A percentile compares a stretch with the other conserved stretches of the same genome.
These are phyloP conservation scores for Cyberlindnera euphorbiiphila DNA, from an alignment of 805 yeast species.

Conservation along the genomic window DNA sequence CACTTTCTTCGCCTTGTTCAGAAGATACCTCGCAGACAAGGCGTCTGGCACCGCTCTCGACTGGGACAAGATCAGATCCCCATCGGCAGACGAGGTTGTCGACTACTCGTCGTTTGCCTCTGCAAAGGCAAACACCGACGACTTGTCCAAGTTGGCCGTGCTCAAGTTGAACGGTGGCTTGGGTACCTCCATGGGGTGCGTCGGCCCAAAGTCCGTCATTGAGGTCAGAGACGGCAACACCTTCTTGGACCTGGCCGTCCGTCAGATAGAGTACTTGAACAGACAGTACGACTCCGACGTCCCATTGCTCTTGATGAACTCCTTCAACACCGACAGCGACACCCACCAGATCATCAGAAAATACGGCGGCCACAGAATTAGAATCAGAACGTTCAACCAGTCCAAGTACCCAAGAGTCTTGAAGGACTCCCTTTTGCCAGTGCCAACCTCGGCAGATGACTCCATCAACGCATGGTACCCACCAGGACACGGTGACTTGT, in stretches of 20 bases:
- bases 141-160: conserved; percentile 82
- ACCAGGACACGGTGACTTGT: conserved; percentile 99
- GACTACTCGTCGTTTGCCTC: conserved; percentile 54
- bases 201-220: conserved; percentile 96
- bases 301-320: conserved; percentile 95
- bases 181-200: conserved; percentile 99
- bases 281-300: conserved; percentile 88
- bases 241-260: conserved; percentile 89
- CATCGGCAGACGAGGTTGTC: conserved; percentile 84
- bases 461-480: conserved; percentile 92
- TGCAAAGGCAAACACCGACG: conserved; percentile 34
- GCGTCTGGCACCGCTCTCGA: conserved; percentile 80
- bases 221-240: conserved; percentile 99
- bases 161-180: conserved; percentile 96
- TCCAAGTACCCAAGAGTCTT: conserved; percentile 95
- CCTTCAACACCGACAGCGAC: conserved; percentile 95
- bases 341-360: conserved; percentile 94
- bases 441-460: conserved; percentile 74
- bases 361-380: conserved; percentile 93
- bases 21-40: conserved; percentile 87
- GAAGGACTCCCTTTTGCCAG: conserved; percentile 95
- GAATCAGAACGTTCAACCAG: conserved; percentile 95
- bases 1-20: conserved; percentile 85
- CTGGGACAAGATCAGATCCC: conserved; percentile 96
- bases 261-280: conserved; percentile 95